A percentile compares a stretch with the other conserved stretches of the same genome.
phyloP scores from a whole-genome alignment of 805 yeast species.

The Cyberlindnera mississippiensis region DNA sequence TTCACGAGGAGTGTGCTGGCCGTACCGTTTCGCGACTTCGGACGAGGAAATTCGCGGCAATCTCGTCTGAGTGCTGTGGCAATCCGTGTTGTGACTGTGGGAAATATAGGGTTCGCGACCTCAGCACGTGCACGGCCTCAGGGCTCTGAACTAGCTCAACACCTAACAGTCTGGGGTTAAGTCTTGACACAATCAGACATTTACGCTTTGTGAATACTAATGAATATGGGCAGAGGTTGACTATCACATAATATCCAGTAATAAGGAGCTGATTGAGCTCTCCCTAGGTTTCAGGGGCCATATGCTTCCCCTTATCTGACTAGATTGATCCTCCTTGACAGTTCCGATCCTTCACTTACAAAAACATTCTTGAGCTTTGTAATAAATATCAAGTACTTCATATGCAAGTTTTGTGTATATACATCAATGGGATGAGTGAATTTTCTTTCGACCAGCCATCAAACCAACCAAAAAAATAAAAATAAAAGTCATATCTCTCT shows the following conservation, averaged over 20 bases:
- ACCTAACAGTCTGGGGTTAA: not conserved
- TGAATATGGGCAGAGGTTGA: too few relatives aligned
- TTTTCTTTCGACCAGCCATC: not conserved
- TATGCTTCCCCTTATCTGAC: too few relatives aligned
- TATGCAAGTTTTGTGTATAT: slow-evolving; percentile 6
- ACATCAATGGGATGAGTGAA: slow-evolving; percentile 1
- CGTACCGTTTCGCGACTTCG: slow-evolving; percentile 6
- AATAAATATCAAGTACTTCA: not conserved
- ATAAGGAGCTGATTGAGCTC: too few relatives aligned
- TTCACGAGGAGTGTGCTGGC: slow-evolving; percentile 14
- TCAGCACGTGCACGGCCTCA: not conserved
- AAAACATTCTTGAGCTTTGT: too few relatives aligned
- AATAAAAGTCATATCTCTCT: not conserved
- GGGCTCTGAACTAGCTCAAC: not conserved
- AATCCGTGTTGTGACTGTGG: slow-evolving; percentile 2
- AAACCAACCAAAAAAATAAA: not conserved
- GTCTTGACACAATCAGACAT: not conserved
- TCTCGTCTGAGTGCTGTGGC: not conserved
- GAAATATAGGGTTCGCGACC: not conserved
- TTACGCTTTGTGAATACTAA: too few relatives aligned
- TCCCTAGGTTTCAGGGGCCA: too few relatives aligned
- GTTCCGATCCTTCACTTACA: too few relatives aligned
- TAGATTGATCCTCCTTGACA: too few relatives aligned
- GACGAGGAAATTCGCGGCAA: not conserved
- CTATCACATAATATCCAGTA: too few relatives aligned